Evolutionary conservation across 306 rosid genomes (phyloP), one percentile per base, ranked within the genome.

Genomic region (Quercus glauca): DNA sequence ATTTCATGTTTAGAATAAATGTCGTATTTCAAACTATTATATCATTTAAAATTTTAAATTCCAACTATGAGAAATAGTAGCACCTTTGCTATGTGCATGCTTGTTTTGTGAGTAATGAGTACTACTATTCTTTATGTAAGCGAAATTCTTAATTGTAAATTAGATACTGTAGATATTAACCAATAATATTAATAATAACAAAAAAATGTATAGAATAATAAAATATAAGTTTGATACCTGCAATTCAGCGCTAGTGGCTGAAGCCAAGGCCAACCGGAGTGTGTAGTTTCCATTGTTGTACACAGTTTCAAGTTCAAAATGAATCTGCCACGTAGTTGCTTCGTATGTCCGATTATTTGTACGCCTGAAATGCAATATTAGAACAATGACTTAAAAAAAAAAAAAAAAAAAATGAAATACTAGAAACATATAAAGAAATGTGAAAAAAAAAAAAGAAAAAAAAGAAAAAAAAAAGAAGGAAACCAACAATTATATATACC

Each of bases 301-400:
- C 35, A 25, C 68, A 18, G 29, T 76, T 13, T 86, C 51, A 23
- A 86, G 89, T 10, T 80, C 58, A 74, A 92, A 95, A 61, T 23
- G 15, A 75, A 92, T 80, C 71, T 89, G 86, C 98, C 99, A 90
- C 9, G 96, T 91, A 28, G 97, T 86, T 77, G 92, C 71, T 56
- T 74, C 26, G 18, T 74, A 89, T 10, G 76, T 81, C 0, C 63
- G 26, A 25, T 87, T 71, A 77, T 75, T 85, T 14, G 0, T 23
- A 2, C 20, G 55, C 79, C 97, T 94, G 77, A 51, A 67, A 43
- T 3, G 9, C 3, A 8, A 25, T 37, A 43, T 5, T 10, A 71
- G 26, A 13, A 56, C 12, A 14, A 58, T 3, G 53, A 49, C 15
- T 13, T 12, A 6, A 37, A 49, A 10, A 41, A 49, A 49, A 49